Base-by-base conservation (phyloP, 176 grass and related monocot genomes). In the Guadua angustifolia region DNA sequence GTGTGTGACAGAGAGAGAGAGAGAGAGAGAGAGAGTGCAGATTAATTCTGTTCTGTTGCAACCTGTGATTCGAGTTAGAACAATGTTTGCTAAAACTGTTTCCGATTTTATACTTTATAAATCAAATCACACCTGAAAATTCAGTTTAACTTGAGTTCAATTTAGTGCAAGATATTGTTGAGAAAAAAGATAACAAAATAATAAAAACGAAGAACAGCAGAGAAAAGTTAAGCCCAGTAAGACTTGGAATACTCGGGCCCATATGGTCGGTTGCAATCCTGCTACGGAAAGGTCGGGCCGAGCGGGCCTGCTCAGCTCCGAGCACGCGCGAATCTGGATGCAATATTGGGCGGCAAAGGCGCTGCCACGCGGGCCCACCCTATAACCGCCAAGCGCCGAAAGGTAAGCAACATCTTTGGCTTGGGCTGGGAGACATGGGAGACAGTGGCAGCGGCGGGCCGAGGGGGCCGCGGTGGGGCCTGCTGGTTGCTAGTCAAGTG, bases 401-500 rank as follows among this genome's bases (percentile, higher is more conserved):
- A 52, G 16, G 50, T 5, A 52, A 17, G 50, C 50, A 2, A 4
- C 15, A 6, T 6, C 4, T 18, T 1, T 52, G 16, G 13, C 67
- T 5, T 14, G 45, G 3, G 45, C 3, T 14, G 45, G 45, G 45
- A 47, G 45, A 47, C 47, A 50, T 16, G n/a, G n/a, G n/a, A n/a
- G n/a, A n/a, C n/a, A n/a, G n/a, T n/a, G n/a, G n/a, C 4, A 42
- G 57, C 69, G 81, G 81, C 26, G 7, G 69, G 15, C 42, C 55
- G 80, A 62, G 42, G 29, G 61, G 29, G 32, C 17, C 5, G 12
- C 32, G 78, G 32, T 36, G 89, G 88, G 62, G 13, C 51, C 71
- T 89, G 50, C 87, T 87, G 33, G 78, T 51, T 53, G n/a, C 86
- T 44, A 94, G 59, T 79, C 77, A 16, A 89, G 62, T 26, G 29